Evolutionary conservation across 2,329 filamentous ascomycete genomes (phyloP).

Genomic region (Fusarium sp.): DNA sequence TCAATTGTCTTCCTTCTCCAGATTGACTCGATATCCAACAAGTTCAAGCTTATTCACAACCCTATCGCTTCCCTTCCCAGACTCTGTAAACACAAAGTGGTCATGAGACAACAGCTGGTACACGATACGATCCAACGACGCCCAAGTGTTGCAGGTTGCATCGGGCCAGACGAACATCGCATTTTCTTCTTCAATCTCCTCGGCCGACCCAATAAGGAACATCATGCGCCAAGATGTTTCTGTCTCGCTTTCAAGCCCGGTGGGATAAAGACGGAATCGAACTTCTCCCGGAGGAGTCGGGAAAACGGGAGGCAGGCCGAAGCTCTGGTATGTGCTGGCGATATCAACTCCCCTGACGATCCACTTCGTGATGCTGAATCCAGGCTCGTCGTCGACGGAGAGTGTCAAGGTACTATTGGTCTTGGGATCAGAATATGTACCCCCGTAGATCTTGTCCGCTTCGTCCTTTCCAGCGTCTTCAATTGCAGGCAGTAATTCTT

Average conservation of each 20-base stretch:
- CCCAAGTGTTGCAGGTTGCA: slow-evolving; percentile 14
- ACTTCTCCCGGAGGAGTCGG: background rate
- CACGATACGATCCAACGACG: slow-evolving; percentile 7
- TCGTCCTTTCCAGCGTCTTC: slow-evolving; percentile 27
- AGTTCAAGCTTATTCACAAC: slow-evolving; percentile 8
- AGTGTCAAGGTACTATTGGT: slow-evolving; percentile 12
- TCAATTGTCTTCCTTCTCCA: background rate
- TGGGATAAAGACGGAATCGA: slow-evolving; percentile 25
- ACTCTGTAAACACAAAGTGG: slow-evolving; percentile 21
- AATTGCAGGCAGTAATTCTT: background rate
- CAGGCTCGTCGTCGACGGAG: slow-evolving; percentile 13
- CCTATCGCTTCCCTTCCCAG: background rate
- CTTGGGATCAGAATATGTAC: slow-evolving; percentile 5
- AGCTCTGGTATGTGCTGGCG: slow-evolving; percentile 3
- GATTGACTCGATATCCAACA: slow-evolving; percentile 12
- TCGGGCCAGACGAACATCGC: slow-evolving; percentile 18
- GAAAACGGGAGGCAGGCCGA: slow-evolving; percentile 1
- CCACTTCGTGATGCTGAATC: slow-evolving; percentile 16
- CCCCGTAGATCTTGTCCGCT: slow-evolving; percentile 1
- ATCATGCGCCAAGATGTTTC: slow-evolving; percentile 24
- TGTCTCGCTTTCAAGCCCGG: background rate
- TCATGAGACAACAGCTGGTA: slow-evolving; percentile 19
- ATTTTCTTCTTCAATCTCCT: background rate
- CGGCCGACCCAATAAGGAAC: background rate
- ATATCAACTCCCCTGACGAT: slow-evolving; percentile 23